Evolutionary conservation across 495 filamentous ascomycete species (phyloP), one percentile per base, ranked within the genome.

Genomic region (Daldinia vernicosa): DNA sequence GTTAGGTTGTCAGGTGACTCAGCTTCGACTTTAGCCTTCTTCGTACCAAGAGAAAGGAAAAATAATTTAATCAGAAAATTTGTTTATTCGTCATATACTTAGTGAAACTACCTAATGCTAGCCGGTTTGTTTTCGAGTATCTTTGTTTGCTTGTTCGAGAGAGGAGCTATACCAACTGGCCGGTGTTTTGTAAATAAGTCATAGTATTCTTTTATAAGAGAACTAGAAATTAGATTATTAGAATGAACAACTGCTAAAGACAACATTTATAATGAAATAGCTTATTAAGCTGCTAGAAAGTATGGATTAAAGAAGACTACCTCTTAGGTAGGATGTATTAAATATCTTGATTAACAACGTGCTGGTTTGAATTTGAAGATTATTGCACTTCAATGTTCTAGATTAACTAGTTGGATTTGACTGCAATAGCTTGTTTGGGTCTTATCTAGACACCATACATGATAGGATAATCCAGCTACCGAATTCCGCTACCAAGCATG

Each of bases 401-500:
- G n/a, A n/a, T n/a, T n/a, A n/a, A n/a, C 1, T 33, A 33, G 2
- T 33, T 33, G 32, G 32, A 33, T 47, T 19, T 17, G 40, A 22
- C 19, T n/a, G 40, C 19, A 22, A 47, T 47, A 12, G 12, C 12
- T 35, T 33, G 11, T 33, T 33, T 9, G 7, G 22, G 22, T 19
- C 43, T 47, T 47, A 47, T 47, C 43, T 47, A 2, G 24, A 52
- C 12, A 54, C 26, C 60, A 69, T 64, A 52, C 12, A 54, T 17
- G 66, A 69, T 64, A 69, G 67, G 60, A 70, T 39, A 60, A 70
- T 70, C 28, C 17, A 60, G 61, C 55, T 60, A 51, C 68, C 56
- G 61, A 47, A 30, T 51, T 58, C 63, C 57, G 58, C 28, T n/a
- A 28, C 22, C 1, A 4, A 28, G 26, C 26, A 53, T 3, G 6